These are phyloP conservation scores for Jimgerdemannia flammicorona DNA, from an alignment of 192 early-diverging fungal genomes.

Conservation along the genomic window DNA sequence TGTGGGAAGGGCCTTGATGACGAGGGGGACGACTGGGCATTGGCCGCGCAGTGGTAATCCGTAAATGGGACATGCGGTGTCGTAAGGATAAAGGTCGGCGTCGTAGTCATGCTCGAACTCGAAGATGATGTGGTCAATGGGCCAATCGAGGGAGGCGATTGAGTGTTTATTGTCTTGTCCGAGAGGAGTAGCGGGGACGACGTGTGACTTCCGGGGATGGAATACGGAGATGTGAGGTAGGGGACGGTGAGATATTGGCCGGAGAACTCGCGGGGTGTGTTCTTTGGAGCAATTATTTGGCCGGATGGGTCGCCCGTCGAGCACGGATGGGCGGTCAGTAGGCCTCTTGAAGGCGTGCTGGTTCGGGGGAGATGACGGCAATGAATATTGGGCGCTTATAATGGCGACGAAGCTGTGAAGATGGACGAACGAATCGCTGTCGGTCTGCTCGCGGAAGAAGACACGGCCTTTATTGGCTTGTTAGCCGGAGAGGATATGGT, in stretches of 20 bases:
- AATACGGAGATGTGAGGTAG: background rate
- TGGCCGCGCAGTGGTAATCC: no score
- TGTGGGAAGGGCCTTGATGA: no score
- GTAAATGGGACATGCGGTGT: no score
- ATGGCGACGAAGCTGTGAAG: background rate
- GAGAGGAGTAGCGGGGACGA: no score
- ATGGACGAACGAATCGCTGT: background rate
- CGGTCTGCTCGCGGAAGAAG: constrained; percentile 9
- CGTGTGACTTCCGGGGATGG: background rate
- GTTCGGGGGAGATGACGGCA: background rate
- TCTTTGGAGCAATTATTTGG: background rate
- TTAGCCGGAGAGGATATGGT: constrained; percentile 16
- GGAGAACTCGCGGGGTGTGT: background rate
- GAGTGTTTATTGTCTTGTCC: no score
- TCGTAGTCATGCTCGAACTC: no score
- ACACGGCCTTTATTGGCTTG: constrained; percentile 15
- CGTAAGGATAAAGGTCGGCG: no score
- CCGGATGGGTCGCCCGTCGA: background rate
- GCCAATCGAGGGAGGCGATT: no score
- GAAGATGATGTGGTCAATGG: no score
- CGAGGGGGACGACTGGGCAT: no score
- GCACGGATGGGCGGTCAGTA: background rate
- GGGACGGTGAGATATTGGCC: background rate
- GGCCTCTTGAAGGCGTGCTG: background rate
- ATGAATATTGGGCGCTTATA: background rate